Conservation (phyloP, 2,329 filamentous ascomycete genomes). For the Dactylellina sp. region DNA sequence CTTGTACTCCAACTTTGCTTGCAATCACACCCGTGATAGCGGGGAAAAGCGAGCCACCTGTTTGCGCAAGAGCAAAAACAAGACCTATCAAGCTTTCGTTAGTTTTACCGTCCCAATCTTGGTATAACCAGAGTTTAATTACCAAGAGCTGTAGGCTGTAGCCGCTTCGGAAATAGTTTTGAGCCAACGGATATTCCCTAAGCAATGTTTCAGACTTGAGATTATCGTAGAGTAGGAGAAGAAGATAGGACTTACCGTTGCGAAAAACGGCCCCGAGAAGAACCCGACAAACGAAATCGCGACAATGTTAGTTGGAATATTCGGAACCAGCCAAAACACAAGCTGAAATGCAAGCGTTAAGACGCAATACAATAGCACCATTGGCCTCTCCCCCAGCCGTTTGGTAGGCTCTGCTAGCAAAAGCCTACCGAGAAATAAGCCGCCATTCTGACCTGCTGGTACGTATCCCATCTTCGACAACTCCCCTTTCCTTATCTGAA, state of each 20-base stretch:
- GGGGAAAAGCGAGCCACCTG: slow-evolving; percentile 70
- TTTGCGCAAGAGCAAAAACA: slow-evolving; percentile 71
- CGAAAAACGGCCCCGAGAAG: slow-evolving; percentile 72
- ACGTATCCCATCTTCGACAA: slow-evolving; percentile 73
- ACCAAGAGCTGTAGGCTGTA: slow-evolving; percentile 53
- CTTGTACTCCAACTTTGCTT: slow-evolving; percentile 43
- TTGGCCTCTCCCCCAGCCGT: slow-evolving; percentile 70
- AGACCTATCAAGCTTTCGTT: slow-evolving; percentile 62
- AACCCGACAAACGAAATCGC: slow-evolving; percentile 70
- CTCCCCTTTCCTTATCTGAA: slow-evolving; percentile 71
- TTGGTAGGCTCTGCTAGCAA: slow-evolving; percentile 72
- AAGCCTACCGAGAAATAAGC: slow-evolving; percentile 70
- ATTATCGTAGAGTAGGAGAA: slow-evolving; percentile 23
- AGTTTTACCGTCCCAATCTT: neutral
- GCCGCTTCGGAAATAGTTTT: slow-evolving; percentile 35
- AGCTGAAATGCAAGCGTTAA: slow-evolving; percentile 70
- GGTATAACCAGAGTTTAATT: neutral
- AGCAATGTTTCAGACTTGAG: neutral
- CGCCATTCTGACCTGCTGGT: slow-evolving; percentile 72
- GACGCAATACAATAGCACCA: slow-evolving; percentile 70
- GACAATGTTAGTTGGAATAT: slow-evolving; percentile 68
- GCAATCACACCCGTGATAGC: slow-evolving; percentile 70
- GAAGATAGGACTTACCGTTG: slow-evolving; percentile 64
- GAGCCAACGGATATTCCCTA: slow-evolving; percentile 69
- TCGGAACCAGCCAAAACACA: slow-evolving; percentile 71